Percentiles rank a stretch among this genome's conserved stretches.
These are phyloP conservation scores for Cutaneotrichosporon arboriforme DNA, from an alignment of 1,284 basidiomycete genomes.

Conservation along the genomic window DNA sequence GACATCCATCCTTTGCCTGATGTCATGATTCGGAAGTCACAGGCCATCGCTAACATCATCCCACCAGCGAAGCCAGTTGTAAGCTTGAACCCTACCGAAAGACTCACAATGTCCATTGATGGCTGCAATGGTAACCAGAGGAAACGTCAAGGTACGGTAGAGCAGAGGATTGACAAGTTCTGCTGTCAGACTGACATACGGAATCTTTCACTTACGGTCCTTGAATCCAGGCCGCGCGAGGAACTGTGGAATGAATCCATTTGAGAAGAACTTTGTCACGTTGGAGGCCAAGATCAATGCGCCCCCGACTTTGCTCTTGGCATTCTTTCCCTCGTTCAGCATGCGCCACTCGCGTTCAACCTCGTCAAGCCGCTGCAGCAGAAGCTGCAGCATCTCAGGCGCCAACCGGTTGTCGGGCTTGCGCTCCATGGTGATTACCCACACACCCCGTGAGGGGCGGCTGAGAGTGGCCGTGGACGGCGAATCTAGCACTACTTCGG, in stretches of 20 bases:
- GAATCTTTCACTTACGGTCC: not conserved
- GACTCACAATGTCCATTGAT: slow-evolving; percentile 69
- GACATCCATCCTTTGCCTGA: slow-evolving; percentile 74
- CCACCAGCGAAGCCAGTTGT: slow-evolving; percentile 70
- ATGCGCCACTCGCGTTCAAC: slow-evolving; percentile 75
- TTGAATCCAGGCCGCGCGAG: slow-evolving; percentile 1
- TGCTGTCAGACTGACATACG: not conserved
- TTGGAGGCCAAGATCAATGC: slow-evolving; percentile 67
- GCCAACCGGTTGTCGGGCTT: slow-evolving; percentile 48
- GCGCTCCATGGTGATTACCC: slow-evolving; percentile 39
- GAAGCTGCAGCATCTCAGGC: slow-evolving; percentile 30
- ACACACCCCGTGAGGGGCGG: slow-evolving; percentile 29
- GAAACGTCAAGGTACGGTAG: slow-evolving; percentile 45
- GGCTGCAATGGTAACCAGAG: slow-evolving; percentile 64
- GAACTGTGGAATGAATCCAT: slow-evolving; percentile 43
- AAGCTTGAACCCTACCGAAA: not conserved
- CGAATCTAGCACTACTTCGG: not conserved
- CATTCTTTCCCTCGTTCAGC: not conserved
- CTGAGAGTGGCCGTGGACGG: slow-evolving; percentile 13
- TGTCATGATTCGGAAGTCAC: slow-evolving; percentile 88
- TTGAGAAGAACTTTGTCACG: slow-evolving; percentile 83
- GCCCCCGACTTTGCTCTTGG: slow-evolving; percentile 47
- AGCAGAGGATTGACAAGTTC: not conserved
- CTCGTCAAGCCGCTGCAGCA: slow-evolving; percentile 57
- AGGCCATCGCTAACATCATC: slow-evolving; percentile 69